Evolutionary conservation across 805 yeast genomes (phyloP).

Genomic region (Barnettozyma californica): DNA sequence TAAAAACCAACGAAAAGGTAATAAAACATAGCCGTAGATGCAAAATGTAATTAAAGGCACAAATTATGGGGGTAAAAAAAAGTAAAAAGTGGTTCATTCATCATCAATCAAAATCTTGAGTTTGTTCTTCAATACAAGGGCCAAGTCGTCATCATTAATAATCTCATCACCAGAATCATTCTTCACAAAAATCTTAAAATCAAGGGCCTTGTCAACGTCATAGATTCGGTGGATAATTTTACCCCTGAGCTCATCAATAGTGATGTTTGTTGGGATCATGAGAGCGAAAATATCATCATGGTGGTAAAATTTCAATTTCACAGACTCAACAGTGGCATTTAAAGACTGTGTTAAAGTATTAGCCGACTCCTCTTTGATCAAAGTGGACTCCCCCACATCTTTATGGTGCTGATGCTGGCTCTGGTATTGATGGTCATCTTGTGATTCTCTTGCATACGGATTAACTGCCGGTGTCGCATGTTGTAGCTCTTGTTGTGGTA

Average conservation of each 20-base stretch:
- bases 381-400: conserved; percentile 25
- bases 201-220: conserved; percentile 21
- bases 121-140: conserved; percentile 29
- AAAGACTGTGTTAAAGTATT: conserved; percentile 15
- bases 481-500: not conserved
- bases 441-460: not conserved
- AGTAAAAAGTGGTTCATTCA: conserved; percentile 12
- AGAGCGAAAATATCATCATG: conserved; percentile 80
- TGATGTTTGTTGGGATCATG: conserved; percentile 43
- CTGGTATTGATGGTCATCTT: conserved; percentile 2
- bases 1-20: not conserved
- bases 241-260: conserved; percentile 42
- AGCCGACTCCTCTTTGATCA: conserved; percentile 23
- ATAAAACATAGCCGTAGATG: not conserved
- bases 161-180: conserved; percentile 30
- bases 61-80: not conserved
- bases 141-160: conserved; percentile 28
- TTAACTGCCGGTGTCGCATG: too few species aligned
- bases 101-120: conserved; percentile 34
- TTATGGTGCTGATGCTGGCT: conserved; percentile 9
- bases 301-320: conserved; percentile 69
- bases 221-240: conserved; percentile 51
- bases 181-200: conserved; percentile 32
- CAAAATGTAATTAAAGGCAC: not conserved
- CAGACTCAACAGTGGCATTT: conserved; percentile 19